These are phyloP conservation scores for Aristolochia californica DNA, from an alignment of 164 flowering plant genomes.

Conservation along the genomic window DNA sequence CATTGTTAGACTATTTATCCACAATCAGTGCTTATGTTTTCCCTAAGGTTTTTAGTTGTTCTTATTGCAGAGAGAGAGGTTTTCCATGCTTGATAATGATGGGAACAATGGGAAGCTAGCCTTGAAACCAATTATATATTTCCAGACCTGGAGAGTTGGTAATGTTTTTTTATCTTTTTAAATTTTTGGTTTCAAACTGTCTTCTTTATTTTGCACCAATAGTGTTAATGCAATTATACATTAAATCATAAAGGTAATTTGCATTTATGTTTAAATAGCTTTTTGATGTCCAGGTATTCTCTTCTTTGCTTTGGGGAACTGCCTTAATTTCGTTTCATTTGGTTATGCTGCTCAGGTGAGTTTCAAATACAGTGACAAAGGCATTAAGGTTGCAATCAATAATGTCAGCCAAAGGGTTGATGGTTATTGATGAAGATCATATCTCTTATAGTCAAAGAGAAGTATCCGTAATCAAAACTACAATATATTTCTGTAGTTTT, in stretches of 20 bases:
- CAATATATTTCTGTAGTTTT: background rate
- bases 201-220: background rate
- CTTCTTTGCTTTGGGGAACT: slow-evolving; percentile 80
- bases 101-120: slow-evolving; percentile 48
- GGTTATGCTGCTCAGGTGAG: slow-evolving; percentile 99
- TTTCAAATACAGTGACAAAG: background rate
- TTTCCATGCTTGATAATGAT: slow-evolving; percentile 35
- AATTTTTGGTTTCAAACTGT: background rate
- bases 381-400: background rate
- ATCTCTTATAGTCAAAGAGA: background rate
- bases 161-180: slow-evolving; percentile 13
- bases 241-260: background rate
- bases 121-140: slow-evolving; percentile 69
- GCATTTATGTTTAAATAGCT: background rate
- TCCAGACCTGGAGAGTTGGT: slow-evolving; percentile 95
- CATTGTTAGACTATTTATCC: too few species aligned
- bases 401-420: background rate
- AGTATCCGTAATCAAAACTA: background rate
- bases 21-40: too few species aligned
- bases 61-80: slow-evolving; percentile 62
- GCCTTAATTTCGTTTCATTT: slow-evolving; percentile 90
- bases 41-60: background rate
- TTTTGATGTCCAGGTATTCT: slow-evolving; percentile 51
- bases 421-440: background rate
- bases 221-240: background rate